Evolutionary conservation across 73 alveolate species (phyloP).

Genomic region (Paramecium primaurelia): DNA sequence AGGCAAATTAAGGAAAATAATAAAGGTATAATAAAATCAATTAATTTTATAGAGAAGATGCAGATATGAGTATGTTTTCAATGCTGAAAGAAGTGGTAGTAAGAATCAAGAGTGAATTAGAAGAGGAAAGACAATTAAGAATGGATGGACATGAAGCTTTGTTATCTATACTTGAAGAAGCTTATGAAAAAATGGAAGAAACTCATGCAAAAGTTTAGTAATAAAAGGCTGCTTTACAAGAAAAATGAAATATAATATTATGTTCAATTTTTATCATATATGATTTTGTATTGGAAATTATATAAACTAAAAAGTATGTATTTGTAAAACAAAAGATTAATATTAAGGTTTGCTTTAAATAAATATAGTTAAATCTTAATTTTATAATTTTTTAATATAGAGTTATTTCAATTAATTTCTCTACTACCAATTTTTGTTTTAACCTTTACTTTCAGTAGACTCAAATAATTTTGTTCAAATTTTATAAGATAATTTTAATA

Average conservation of each 20-base stretch:
- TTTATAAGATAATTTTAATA: not conserved
- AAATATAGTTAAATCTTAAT: not conserved
- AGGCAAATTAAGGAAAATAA: not conserved
- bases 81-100: slow-evolving; percentile 35
- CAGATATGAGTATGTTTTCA: slow-evolving; percentile 19
- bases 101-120: slow-evolving; percentile 27
- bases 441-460: not conserved
- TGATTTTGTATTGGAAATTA: not conserved
- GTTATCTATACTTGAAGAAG: slow-evolving; percentile 5
- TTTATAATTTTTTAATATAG: not conserved
- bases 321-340: not conserved
- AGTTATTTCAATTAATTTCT: too few species aligned
- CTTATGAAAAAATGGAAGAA: slow-evolving; percentile 29
- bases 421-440: too few species aligned
- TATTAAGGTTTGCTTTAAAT: not conserved
- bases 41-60: not conserved
- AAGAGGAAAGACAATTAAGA: slow-evolving; percentile 23
- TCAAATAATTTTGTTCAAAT: not conserved
- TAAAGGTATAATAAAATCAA: not conserved
- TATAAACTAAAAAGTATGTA: too few species aligned
- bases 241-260: not conserved
- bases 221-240: slow-evolving; percentile 4
- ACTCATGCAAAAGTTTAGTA: slow-evolving; percentile 7
- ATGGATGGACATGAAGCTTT: slow-evolving; percentile 41
- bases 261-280: not conserved